phyloP scores from a whole-genome alignment of 176 grass and related monocot genomes.

The Microstegium vimineum region DNA sequence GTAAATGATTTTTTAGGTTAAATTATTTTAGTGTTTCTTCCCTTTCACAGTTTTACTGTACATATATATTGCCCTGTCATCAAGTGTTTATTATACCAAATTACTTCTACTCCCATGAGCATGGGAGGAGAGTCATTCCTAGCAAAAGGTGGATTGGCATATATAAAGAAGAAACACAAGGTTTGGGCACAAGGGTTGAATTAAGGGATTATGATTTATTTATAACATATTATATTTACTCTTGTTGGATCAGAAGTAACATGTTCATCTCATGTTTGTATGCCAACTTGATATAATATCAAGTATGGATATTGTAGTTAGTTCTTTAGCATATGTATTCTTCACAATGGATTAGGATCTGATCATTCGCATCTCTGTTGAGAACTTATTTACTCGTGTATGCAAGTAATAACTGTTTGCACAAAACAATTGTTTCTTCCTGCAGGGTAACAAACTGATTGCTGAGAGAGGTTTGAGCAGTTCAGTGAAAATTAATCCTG shows the following conservation, averaged over 20 bases:
- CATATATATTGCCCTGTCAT: neutral
- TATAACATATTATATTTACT: neutral
- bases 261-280: neutral
- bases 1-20: conserved; percentile 2
- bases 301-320: neutral
- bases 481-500: conserved; percentile 15
- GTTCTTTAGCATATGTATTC: neutral
- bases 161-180: neutral
- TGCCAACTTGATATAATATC: conserved; percentile 6
- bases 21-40: neutral
- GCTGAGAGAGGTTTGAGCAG: conserved; percentile 24
- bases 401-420: neutral
- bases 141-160: neutral
- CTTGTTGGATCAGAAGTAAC: neutral
- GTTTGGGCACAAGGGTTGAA: neutral
- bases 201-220: neutral
- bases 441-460: conserved; percentile 49
- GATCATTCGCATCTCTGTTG: neutral
- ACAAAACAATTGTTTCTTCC: conserved; percentile 10
- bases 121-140: neutral
- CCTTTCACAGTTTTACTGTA: neutral
- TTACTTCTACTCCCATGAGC: neutral
- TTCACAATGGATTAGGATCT: neutral
- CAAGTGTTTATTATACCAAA: conserved; percentile 7
- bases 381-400: conserved; percentile 10